Conservation (phyloP, 1,284 basidiomycete genomes). For the Lentinula novae-zelandiae region DNA sequence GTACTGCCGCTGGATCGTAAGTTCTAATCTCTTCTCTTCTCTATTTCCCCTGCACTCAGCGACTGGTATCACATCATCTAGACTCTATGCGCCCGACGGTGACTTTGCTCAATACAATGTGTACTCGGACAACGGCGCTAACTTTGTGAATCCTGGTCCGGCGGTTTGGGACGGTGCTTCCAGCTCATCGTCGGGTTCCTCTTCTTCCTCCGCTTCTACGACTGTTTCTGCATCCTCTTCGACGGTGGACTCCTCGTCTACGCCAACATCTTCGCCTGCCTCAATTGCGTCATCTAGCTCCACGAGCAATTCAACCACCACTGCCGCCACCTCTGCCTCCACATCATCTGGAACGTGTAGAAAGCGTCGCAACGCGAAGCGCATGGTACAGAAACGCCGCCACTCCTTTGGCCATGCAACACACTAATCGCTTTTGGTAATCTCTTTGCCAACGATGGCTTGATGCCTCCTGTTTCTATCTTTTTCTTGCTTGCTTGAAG, state of each 20-base stretch:
- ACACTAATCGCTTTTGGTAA: not conserved
- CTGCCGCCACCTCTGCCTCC: not conserved
- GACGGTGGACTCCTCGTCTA: not conserved
- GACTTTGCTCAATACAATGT: conserved; percentile 10
- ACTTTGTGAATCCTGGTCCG: conserved; percentile 7
- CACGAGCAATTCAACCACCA: not conserved
- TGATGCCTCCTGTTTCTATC: not conserved
- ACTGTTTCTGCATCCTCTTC: not conserved
- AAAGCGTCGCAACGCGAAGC: not conserved
- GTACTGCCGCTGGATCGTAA: conserved; percentile 10
- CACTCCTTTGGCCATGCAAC: not conserved
- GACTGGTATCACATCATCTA: not conserved
- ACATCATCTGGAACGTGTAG: not conserved
- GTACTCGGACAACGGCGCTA: not conserved
- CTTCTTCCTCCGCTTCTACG: not conserved
- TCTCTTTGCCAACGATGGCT: not conserved
- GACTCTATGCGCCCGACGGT: conserved; percentile 6
- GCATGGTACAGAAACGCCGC: not conserved
- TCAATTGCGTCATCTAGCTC: not conserved
- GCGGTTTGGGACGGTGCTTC: conserved; percentile 1
- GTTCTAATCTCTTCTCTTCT: not conserved
- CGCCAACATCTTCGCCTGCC: not conserved
- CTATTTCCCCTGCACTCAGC: not conserved
- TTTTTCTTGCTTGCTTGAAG: not conserved
- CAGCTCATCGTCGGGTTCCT: not conserved